Base-by-base conservation (phyloP, 2,329 filamentous ascomycete genomes). In the Claviceps digitariae region DNA sequence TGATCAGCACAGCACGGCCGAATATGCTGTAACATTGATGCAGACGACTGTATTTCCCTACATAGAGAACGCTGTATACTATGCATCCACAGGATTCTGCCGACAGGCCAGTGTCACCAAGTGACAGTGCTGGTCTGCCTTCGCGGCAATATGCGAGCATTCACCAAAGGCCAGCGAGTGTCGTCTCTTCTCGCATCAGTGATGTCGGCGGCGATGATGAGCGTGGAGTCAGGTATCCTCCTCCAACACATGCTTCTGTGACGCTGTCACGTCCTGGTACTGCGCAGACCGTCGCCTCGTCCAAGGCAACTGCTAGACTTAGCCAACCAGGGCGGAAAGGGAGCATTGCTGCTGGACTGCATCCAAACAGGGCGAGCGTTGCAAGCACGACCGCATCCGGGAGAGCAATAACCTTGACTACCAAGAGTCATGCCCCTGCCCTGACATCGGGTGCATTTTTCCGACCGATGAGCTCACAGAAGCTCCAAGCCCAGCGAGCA, bases 401-500 rank as follows among this genome's bases (percentile, higher is more conserved):
- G 17, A 63, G 62, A 51, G 56, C 66, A 23, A 61, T 63, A 2
- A 91, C 84, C 59, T 77, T 87, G 44, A 76, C 85, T 47, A 90
- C 84, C 65, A 81, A 84, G 63, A 93, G 87, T 44, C 93, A 98
- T 74, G 90, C 95, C 21, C 90, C 93, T 1, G 90, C 86, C 1
- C 73, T 98, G 52, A 85, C 89, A 2, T 90, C 89, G 17, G 86
- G 91, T 63, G 91, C 88, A 52, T 97, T 98, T 72, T 95, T 95
- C 65, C 86, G 85, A 23, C 93, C 93, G 41, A 95, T 98, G 89
- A 97, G 90, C 71, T 95, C 91, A 25, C 90, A 95, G 67, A 86
- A 89, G 66, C 74, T 97, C 50, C 91, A 97, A 70, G 90, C 90
- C 52, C 93, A 97, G 69, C 78, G 91, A 66, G 83, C 63, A 57